phyloP scores from a whole-genome alignment of 352 stramenopile species.

The Albugo candida region DNA sequence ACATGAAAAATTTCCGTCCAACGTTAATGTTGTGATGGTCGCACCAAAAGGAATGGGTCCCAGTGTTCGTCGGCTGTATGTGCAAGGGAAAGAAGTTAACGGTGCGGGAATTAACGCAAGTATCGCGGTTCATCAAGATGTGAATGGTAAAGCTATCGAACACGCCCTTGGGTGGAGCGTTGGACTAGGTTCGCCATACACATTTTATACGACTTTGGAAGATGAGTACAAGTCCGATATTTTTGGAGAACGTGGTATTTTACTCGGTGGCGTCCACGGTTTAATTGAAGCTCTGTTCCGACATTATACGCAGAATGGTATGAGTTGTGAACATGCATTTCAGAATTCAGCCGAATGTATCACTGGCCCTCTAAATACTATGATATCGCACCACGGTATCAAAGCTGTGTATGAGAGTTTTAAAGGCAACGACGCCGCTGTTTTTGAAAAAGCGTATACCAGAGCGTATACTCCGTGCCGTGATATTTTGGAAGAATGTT shows the following conservation, averaged over 20 bases:
- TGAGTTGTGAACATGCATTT: constrained; percentile 90
- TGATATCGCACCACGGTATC: constrained; percentile 94
- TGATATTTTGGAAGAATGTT: constrained; percentile 97
- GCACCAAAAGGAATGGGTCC: constrained; percentile 96
- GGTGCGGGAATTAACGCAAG: constrained; percentile 94
- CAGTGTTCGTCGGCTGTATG: constrained; percentile 91
- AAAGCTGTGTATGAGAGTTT: constrained; percentile 92
- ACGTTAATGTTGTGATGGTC: constrained; percentile 97
- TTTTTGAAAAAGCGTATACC: constrained; percentile 89
- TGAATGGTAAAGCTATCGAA: constrained; percentile 84
- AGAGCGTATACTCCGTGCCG: constrained; percentile 90
- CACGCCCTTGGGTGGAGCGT: constrained; percentile 93
- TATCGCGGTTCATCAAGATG: constrained; percentile 91
- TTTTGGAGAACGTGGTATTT: constrained; percentile 93
- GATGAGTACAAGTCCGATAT: constrained; percentile 98
- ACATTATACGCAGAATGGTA: constrained; percentile 87
- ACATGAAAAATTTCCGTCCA: constrained; percentile 85
- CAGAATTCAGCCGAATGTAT: constrained; percentile 93
- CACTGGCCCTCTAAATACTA: constrained; percentile 92
- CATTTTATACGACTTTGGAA: constrained; percentile 92
- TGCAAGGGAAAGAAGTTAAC: constrained; percentile 96
- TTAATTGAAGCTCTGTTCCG: constrained; percentile 96
- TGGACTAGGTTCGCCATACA: constrained; percentile 93
- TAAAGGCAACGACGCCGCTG: constrained; percentile 82
- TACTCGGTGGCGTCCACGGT: constrained; percentile 92